phyloP scores from a whole-genome alignment of 2,329 filamentous ascomycete species.

The Penicillium sp. region DNA sequence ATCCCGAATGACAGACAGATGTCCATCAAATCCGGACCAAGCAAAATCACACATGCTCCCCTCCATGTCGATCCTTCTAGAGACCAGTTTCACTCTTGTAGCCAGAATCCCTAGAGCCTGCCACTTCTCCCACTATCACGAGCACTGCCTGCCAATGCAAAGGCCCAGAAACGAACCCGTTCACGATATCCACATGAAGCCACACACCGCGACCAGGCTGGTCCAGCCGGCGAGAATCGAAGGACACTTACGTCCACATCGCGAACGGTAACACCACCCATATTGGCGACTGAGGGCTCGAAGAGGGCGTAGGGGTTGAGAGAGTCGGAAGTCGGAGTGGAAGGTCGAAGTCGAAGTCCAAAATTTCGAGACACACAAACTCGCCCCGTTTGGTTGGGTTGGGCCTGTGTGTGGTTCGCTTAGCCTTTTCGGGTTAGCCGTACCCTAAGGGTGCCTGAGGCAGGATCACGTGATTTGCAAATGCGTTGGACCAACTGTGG shows the following conservation, averaged over 20 bases:
- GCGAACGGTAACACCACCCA: conserved; percentile 64
- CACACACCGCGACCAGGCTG: conserved; percentile 16
- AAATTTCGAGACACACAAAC: conserved; percentile 38
- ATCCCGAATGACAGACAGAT: neutral
- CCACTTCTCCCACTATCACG: conserved; percentile 5
- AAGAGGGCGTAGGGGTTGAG: conserved; percentile 28
- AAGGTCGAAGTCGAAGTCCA: conserved; percentile 38
- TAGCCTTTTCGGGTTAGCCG: conserved; percentile 41
- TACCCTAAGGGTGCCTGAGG: conserved; percentile 31
- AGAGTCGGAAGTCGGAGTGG: conserved; percentile 35
- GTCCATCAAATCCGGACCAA: neutral
- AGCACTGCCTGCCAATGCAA: conserved; percentile 1
- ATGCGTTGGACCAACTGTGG: neutral
- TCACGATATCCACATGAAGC: conserved; percentile 15
- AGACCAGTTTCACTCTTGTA: neutral
- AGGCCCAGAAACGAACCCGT: conserved; percentile 20
- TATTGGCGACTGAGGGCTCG: conserved; percentile 50
- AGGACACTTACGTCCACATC: conserved; percentile 57
- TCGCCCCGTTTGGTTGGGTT: conserved; percentile 26
- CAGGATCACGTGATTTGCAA: conserved; percentile 7
- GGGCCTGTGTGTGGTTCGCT: conserved; percentile 40
- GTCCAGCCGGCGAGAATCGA: conserved; percentile 15
- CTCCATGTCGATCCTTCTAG: neutral
- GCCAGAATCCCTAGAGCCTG: neutral
- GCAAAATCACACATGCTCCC: neutral